Base-by-base conservation (phyloP, 1,284 basidiomycete species). In the Nidula niveotomentosa region DNA sequence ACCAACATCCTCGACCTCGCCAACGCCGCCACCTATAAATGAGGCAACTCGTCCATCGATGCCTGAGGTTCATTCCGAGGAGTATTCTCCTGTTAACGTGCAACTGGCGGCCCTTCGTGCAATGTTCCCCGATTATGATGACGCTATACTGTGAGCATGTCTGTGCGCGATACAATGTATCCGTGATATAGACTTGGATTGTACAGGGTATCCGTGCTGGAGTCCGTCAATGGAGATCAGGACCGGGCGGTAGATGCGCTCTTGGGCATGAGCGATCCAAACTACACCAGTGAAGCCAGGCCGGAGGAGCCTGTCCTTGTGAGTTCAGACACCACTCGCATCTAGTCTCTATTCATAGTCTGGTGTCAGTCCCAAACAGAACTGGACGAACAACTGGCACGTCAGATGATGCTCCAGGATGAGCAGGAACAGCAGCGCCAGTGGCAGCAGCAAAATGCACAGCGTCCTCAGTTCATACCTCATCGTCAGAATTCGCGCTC, bases 41-140 rank as follows among this genome's bases (percentile, higher is more conserved):
- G 18, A 23, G 15, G 18, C n/a, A 17, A 55, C 49, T 7, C 50
- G 49, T 33, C 49, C 56, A 44, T 39, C 34, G 44, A 54, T 47
- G 7, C 56, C 35, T 44, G 56, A 55, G 8, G 34, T 54, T 15
- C 51, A 54, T n/a, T 15, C 45, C 35, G n/a, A 23, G 23, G 39
- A 64, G 48, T 36, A 68, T 58, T 57, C 52, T 49, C 60, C 65
- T 53, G 60, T 52, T 4, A 75, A 88, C 65, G 79, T 83, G 0
- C 73, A 76, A 36, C 72, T 89, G 36, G 76, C 79, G 13, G 69
- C 73, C 1, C 72, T 93, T 55, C 83, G 81, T 51, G 78, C 78
- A 12, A 88, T 93, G 78, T 93, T 93, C 65, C 90, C 90, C 12
- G 87, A 90, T 69, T 91, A 90, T 62, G 90, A 93, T 59, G 79